Base-by-base conservation (phyloP, 176 grass and related monocot species). In the Chloris gayana region DNA sequence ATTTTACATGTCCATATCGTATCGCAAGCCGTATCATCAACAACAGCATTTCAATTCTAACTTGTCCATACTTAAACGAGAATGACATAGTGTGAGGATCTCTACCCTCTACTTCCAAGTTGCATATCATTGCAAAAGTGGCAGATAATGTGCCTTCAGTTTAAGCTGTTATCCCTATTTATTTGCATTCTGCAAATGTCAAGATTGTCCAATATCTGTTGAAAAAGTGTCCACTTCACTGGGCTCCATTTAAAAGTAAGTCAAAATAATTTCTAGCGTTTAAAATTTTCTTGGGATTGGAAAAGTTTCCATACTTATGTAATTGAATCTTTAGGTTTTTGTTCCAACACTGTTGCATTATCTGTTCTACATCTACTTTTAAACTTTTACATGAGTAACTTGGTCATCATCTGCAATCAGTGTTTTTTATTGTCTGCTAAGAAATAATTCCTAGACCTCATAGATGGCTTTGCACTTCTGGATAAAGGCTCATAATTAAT, bases 401-500 rank as follows among this genome's bases (percentile, higher is more conserved):
- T 14, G 56, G 11, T 80, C 47, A 56, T 54, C 22, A 37, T 39
- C 0, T 3, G 2, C 58, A 21, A 38, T 47, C 10, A 21, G 6
- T 84, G 14, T 3, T 62, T 63, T 70, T 64, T 30, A 1, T 50
- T 35, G n/a, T 64, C 1, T 63, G 75, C 26, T 49, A 6, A 64
- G 46, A 35, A 63, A 46, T 53, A 9, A 35, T 24, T 71, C 3
- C 44, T 87, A 18, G 14, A 78, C 22, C 34, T 66, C 54, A 39
- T 18, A 39, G 26, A 58, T 73, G 30, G 8, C 17, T n/a, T 57
- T 41, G 66, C 19, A 10, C 77, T 51, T 76, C 70, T 81, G 32
- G n/a, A 38, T 76, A 50, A 66, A 77, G 58, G 22, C 66, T 38
- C 18, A 3, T 50, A 18, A 51, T 58, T 39, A 17, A 17, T 77